Percentiles rank a stretch among this genome's conserved stretches.
Conservation (phyloP, 495 filamentous ascomycete species). For the Glonium stellatum region DNA sequence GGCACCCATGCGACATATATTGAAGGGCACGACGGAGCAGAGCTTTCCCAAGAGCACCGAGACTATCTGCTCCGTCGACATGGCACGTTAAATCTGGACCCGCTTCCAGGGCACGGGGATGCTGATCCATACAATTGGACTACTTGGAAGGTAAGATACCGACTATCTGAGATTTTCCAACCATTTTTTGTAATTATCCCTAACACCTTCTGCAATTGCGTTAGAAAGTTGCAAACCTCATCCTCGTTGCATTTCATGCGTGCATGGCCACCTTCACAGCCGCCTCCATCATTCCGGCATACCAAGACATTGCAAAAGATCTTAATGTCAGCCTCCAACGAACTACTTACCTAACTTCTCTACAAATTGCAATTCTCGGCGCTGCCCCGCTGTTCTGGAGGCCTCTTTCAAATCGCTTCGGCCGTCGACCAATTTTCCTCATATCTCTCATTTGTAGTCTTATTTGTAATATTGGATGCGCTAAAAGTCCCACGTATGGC, state of each 20-base stretch:
- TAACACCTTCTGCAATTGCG: not conserved
- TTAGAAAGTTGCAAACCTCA: constrained; percentile 49
- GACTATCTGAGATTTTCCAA: not conserved
- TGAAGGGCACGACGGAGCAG: constrained; percentile 7
- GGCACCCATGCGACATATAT: constrained; percentile 18
- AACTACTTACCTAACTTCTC: constrained; percentile 46
- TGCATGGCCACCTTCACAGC: constrained; percentile 53
- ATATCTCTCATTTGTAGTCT: constrained; percentile 42
- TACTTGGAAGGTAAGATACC: constrained; percentile 44
- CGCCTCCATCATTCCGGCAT: constrained; percentile 48
- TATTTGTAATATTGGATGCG: constrained; percentile 44
- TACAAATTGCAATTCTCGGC: constrained; percentile 47
- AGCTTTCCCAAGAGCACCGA: constrained; percentile 37
- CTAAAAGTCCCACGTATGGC: constrained; percentile 38
- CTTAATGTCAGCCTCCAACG: constrained; percentile 38
- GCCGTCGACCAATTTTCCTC: constrained; percentile 49
- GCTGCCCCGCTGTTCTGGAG: constrained; percentile 48
- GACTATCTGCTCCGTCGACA: constrained; percentile 49
- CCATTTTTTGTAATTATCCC: not conserved
- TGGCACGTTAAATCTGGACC: constrained; percentile 49
- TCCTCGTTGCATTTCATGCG: constrained; percentile 50
- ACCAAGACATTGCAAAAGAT: constrained; percentile 41
- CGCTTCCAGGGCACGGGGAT: constrained; percentile 43
- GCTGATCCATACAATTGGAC: constrained; percentile 55
- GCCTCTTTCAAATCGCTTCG: constrained; percentile 52